Evolutionary conservation across 2,329 filamentous ascomycete genomes (phyloP), one percentile per base, ranked within the genome.

Genomic region (Lanzia echinophila): DNA sequence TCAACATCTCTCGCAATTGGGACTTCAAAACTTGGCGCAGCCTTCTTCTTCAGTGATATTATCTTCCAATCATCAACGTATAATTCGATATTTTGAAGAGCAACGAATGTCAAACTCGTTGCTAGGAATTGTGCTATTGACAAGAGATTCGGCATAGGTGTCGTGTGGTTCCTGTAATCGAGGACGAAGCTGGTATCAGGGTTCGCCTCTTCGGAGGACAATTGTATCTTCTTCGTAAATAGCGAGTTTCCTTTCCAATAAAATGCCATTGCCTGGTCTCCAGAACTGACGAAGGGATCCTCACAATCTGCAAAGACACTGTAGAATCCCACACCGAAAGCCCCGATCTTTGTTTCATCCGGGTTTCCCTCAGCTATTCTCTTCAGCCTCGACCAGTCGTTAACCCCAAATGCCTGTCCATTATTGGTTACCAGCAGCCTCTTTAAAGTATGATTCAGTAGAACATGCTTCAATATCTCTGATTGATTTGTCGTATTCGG

Each of bases 181-280:
- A 99, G 78, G 45, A 96, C 84, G 67, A 99, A 99, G n/a, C 86
- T 87, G 2, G 95, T 99, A 63, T 92, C 82, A 32, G 75, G 75
- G 53, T 78, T 86, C 15, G 77, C 72, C 65, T 90, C 79, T 22
- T 81, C 81, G 44, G 82, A 76, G 1, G 87, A 83, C 7, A 96
- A 73, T 61, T 84, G 83, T 20, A 94, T 78, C 62, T 90, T 88
- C 63, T 91, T 87, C 22, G 95, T 99, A 69, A 96, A 97, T 1
- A 99, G 79, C 5, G 90, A 89, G 69, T 97, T 97, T n/a, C 88
- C 91, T 70, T 96, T 97, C 95, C 94, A 99, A 74, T 96, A 99
- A 67, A 99, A 99, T 0, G 92, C 92, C 89, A 99, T 96, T 36
- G 90, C 91, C 71, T 95, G 86, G 58, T 79, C 82, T 1, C 94